Conservation (phyloP, 1,284 basidiomycete genomes). For the Cutaneotrichosporon mucoides region DNA sequence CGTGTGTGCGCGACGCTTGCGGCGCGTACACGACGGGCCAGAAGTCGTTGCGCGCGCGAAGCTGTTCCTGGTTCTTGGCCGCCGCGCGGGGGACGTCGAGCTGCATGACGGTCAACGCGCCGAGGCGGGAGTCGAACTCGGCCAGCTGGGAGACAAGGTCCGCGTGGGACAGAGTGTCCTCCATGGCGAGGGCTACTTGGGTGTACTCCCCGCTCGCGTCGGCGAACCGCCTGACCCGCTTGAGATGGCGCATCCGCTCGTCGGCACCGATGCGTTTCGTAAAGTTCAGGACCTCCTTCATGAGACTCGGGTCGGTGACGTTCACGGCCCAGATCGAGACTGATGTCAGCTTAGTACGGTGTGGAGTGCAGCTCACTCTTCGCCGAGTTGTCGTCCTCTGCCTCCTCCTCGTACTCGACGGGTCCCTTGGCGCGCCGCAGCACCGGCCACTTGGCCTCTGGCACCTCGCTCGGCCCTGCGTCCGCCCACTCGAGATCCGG, state of each 20-base stretch:
- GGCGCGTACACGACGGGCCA: conserved; percentile 83
- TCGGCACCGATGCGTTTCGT: conserved; percentile 39
- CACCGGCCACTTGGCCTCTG: conserved; percentile 22
- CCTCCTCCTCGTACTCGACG: conserved; percentile 36
- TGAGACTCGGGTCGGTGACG: conserved; percentile 57
- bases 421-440: conserved; percentile 33
- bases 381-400: conserved; percentile 22
- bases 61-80: conserved; percentile 66
- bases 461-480: conserved; percentile 8
- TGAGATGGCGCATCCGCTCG: conserved; percentile 65
- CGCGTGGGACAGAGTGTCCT: conserved; percentile 16
- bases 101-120: conserved; percentile 55
- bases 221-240: conserved; percentile 57
- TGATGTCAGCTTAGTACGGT: conserved; percentile 25
- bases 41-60: conserved; percentile 61
- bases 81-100: conserved; percentile 64
- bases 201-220: conserved; percentile 17
- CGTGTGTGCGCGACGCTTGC: conserved; percentile 59
- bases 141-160: conserved; percentile 35
- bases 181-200: conserved; percentile 33
- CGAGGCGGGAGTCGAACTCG: conserved; percentile 49
- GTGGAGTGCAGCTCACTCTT: conserved; percentile 27
- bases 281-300: conserved; percentile 11
- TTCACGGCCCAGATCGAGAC: conserved; percentile 81
- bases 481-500: conserved; percentile 30